Conservation (phyloP, 2,329 filamentous ascomycete genomes). For the Chalaropsis ovoidea region DNA sequence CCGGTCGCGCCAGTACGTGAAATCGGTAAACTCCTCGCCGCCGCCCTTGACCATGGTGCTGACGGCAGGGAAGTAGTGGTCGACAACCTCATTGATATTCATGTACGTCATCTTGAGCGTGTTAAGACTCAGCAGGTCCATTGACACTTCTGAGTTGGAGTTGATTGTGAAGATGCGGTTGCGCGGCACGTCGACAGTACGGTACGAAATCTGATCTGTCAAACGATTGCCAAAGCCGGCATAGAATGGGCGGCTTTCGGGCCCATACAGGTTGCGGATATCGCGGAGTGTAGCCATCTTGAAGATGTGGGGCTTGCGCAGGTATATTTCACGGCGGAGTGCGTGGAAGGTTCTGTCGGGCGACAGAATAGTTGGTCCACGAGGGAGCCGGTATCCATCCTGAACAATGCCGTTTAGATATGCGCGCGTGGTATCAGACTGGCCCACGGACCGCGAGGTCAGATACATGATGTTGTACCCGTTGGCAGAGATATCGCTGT, state of each 20-base stretch:
- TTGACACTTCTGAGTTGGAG: slow-evolving; percentile 85
- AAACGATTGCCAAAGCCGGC: slow-evolving; percentile 94
- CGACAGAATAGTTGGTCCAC: slow-evolving; percentile 86
- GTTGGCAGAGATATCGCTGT: slow-evolving; percentile 88
- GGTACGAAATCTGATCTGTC: slow-evolving; percentile 91
- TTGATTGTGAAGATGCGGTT: slow-evolving; percentile 98
- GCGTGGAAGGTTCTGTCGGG: slow-evolving; percentile 93
- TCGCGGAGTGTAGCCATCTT: slow-evolving; percentile 98
- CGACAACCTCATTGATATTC: slow-evolving; percentile 91
- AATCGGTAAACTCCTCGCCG: slow-evolving; percentile 92
- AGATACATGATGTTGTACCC: slow-evolving; percentile 99
- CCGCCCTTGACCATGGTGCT: slow-evolving; percentile 77
- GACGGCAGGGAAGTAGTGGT: slow-evolving; percentile 94
- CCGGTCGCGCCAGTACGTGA: slow-evolving; percentile 86
- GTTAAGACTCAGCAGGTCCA: slow-evolving; percentile 82
- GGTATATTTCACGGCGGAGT: slow-evolving; percentile 79
- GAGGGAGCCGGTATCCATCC: slow-evolving; percentile 74
- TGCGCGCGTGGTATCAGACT: slow-evolving; percentile 78
- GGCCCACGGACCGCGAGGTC: slow-evolving; percentile 85
- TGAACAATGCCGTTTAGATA: slow-evolving; percentile 86
- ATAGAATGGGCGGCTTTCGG: slow-evolving; percentile 75
- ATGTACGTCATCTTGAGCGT: slow-evolving; percentile 96
- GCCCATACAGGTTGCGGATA: slow-evolving; percentile 77
- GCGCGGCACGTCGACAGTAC: slow-evolving; percentile 87
- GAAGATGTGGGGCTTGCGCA: slow-evolving; percentile 95